Evolutionary conservation across 352 stramenopile species (phyloP).

Genomic region (Blastocystis sp.): DNA sequence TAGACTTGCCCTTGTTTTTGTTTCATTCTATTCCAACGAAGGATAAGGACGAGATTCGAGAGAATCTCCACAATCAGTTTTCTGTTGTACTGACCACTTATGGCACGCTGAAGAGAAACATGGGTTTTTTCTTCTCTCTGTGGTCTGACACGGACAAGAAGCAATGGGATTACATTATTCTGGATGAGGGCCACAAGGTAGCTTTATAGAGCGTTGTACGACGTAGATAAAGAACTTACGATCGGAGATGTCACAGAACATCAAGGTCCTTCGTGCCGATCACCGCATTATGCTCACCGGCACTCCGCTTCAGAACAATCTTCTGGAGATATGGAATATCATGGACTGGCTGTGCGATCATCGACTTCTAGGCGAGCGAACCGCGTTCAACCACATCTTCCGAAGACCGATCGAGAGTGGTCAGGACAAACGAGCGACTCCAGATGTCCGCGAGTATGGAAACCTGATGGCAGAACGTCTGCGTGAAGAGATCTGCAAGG

Average conservation of each 20-base stretch:
- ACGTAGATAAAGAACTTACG: constrained; percentile 66
- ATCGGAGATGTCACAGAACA: constrained; percentile 66
- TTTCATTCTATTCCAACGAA: background rate
- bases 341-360: constrained; percentile 59
- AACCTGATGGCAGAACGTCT: background rate
- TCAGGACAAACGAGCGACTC: background rate
- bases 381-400: constrained; percentile 56
- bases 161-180: constrained; percentile 67
- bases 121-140: background rate
- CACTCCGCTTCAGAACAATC: constrained; percentile 71
- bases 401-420: constrained; percentile 45
- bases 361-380: constrained; percentile 11
- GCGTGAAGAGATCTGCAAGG: background rate
- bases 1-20: background rate
- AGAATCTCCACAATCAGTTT: background rate
- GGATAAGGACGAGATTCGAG: background rate
- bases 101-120: background rate
- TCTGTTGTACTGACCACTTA: background rate
- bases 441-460: background rate
- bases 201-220: background rate
- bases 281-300: constrained; percentile 69
- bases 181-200: constrained; percentile 72
- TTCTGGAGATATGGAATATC: constrained; percentile 66
- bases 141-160: background rate
- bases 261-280: constrained; percentile 65